phyloP scores from a whole-genome alignment of 2,329 filamentous ascomycete genomes.

The Cladobotryum protrusum region DNA sequence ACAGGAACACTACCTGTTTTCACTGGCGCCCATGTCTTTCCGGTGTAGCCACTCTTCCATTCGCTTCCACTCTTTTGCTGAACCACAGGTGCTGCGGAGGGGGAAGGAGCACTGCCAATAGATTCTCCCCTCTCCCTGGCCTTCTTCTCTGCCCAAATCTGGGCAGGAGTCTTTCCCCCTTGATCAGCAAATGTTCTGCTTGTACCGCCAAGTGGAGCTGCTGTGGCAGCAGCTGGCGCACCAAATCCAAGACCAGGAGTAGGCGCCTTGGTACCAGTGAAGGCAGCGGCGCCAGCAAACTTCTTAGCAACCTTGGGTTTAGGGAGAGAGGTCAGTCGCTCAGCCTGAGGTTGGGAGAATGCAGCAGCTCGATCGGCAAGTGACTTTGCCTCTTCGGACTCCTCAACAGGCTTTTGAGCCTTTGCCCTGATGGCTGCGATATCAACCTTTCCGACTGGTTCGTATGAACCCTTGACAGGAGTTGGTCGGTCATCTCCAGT shows the following conservation, averaged over 20 bases:
- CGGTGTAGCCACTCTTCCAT: constrained; percentile 88
- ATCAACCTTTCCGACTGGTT: constrained; percentile 93
- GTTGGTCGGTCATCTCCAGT: constrained; percentile 72
- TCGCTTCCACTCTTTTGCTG: constrained; percentile 67
- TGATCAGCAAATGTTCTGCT: constrained; percentile 92
- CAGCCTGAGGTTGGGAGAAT: constrained; percentile 61
- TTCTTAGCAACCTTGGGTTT: constrained; percentile 95
- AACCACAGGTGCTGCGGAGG: constrained; percentile 48
- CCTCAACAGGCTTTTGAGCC: constrained; percentile 59
- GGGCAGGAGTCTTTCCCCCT: constrained; percentile 92
- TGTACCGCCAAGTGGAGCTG: constrained; percentile 64
- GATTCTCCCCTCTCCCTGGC: constrained; percentile 62
- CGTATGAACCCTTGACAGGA: constrained; percentile 85
- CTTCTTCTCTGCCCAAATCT: constrained; percentile 97
- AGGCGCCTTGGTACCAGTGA: constrained; percentile 84
- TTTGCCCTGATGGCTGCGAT: constrained; percentile 88
- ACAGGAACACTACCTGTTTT: constrained; percentile 57
- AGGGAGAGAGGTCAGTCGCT: constrained; percentile 77
- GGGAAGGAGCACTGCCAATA: constrained; percentile 36
- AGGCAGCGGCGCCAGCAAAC: constrained; percentile 66
- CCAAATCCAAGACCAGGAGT: constrained; percentile 65
- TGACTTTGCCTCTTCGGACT: constrained; percentile 46
- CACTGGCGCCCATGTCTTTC: constrained; percentile 85
- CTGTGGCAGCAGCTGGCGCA: constrained; percentile 48
- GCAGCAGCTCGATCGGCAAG: constrained; percentile 71